Evolutionary conservation across 129 eudicot species (phyloP).

Genomic region (Rutidosis leptorrhynchoides): DNA sequence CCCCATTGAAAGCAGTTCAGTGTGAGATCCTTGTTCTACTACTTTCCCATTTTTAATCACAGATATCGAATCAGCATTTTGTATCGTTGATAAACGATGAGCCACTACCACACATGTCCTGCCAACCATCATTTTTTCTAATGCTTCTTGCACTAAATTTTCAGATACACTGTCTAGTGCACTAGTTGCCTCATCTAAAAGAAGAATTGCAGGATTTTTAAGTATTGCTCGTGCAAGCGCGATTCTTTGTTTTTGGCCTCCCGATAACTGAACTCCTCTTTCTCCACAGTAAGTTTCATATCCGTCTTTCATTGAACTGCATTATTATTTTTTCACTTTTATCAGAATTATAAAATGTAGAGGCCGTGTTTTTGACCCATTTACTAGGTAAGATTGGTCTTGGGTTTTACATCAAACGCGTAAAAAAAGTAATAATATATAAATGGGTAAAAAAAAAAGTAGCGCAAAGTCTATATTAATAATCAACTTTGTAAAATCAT

Average conservation of each 20-base stretch:
- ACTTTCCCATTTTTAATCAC: slow-evolving; percentile 64
- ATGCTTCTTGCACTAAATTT: slow-evolving; percentile 57
- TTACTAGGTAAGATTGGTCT: neutral
- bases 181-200: slow-evolving; percentile 68
- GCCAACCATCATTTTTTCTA: slow-evolving; percentile 65
- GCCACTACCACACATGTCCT: slow-evolving; percentile 65
- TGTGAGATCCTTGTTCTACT: slow-evolving; percentile 65
- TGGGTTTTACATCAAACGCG: neutral
- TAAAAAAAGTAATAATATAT: neutral
- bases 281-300: slow-evolving; percentile 71
- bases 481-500: no score
- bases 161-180: slow-evolving; percentile 69
- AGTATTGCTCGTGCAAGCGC: slow-evolving; percentile 72
- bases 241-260: slow-evolving; percentile 70
- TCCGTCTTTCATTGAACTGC: slow-evolving; percentile 68
- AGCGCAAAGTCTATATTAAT: no score
- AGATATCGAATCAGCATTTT: slow-evolving; percentile 51
- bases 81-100: slow-evolving; percentile 64
- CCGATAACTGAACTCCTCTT: slow-evolving; percentile 69
- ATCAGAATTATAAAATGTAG: neutral
- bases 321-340: neutral
- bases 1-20: slow-evolving; percentile 48
- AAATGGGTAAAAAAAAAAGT: no score
- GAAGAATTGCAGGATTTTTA: slow-evolving; percentile 61
- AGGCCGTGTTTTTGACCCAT: neutral